Evolutionary conservation across 2,329 filamentous ascomycete species (phyloP), one percentile per base, ranked within the genome.

Genomic region (Fusarium albidum): DNA sequence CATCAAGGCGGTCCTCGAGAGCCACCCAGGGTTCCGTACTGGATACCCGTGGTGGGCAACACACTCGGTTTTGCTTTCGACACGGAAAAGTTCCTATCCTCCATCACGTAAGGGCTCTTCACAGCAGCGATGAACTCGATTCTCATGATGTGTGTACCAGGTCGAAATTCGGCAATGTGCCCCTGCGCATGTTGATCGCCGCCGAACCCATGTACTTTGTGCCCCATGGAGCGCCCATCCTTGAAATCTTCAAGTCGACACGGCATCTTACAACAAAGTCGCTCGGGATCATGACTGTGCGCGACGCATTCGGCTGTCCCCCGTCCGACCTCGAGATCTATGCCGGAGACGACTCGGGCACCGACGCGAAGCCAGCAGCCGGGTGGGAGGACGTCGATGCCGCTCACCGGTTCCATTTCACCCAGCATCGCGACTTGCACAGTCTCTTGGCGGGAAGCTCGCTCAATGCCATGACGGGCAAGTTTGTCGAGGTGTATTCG

Each of bases 181-280:
- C 59, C 8, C 34, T 62, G 5, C 55, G 55, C 2, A 59, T 62
- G 13, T 57, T 52, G 2, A 48, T 62, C 1, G 59, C 55, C 2
- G 59, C 51, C 2, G 59, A 62, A 15, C 32, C 32, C 6, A 60
- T 62, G 52, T 62, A 62, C 21, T 62, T 60, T 12, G 60, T 62
- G 3, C 59, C 59, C 21, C 59, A 63, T 4, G 59, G 59, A 6
- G 18, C 44, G 9, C n/a, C 34, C 2, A 57, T 62, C 9, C 48
- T 46, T 0, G 59, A 62, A 1, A 41, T 62, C 1, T 62, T 62
- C 28, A 63, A 63, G 25, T 42, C 41, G 0, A 57, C 59, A 9
- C 52, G 59, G 2, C 40, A 62, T 4, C 7, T 60, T 2, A 60
- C 59, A 3, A 63, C 59, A 1, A 60, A 60, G 6, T 49, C 38